Evolutionary conservation across 805 yeast species (phyloP), one percentile per base, ranked within the genome.

Genomic region (Ogataea sp.): DNA sequence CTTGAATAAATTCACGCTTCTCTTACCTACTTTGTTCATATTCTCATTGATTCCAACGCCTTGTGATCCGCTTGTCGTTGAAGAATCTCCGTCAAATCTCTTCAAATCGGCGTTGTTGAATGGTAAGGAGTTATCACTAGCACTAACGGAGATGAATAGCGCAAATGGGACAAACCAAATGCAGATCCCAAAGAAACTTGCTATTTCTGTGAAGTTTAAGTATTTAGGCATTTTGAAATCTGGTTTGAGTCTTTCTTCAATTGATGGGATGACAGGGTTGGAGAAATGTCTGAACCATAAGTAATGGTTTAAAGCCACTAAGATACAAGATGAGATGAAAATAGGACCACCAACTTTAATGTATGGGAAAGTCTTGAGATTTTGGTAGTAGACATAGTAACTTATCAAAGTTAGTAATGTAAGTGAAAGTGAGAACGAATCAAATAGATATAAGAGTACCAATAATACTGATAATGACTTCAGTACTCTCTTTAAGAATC

Each of bases 101-200:
- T 40, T 40, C 18, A 55, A 17, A 35, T 56, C 61, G 2, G 47
- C 37, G 20, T 50, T 39, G 20, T 48, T 55, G 4, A 53, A 67
- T 8, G 98, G 98, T 33, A 93, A 69, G 16, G 83, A 78, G 52
- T 85, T 83, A 53, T 93, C 98, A 45, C 86, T 84, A 1, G 97
- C 97, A 55, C 94, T 84, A 43, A 93, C 67, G 24, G 95, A 82
- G 15, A 93, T 90, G 59, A 93, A 90, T 41, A 93, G 68, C 4
- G 96, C 80, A 58, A 93, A 87, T 26, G 98, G 98, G 23, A 93
- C 75, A 43, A 90, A 71, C 98, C 98, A 93, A 16, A 93, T 80
- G 51, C 93, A 80, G 32, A 93, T 62, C 1, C 96, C 98, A 56
- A 93, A 89, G 59, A 93, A 93, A 3, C 96, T 83, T n/a, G 96